Percentiles rank a stretch among this genome's conserved stretches.
Conservation (phyloP, 148 eudicot species). For the Silene uniflora region DNA sequence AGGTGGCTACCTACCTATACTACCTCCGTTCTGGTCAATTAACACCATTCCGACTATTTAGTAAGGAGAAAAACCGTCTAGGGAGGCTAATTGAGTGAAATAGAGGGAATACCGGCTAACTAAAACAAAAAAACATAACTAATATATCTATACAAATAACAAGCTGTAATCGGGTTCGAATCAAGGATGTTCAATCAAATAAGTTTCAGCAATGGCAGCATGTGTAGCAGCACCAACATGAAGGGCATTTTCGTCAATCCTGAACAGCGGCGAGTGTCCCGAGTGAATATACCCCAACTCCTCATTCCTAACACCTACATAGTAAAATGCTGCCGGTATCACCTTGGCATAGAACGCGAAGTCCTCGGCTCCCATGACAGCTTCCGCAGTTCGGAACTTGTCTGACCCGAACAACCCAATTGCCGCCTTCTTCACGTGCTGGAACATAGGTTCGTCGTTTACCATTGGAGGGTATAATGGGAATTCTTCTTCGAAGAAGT, state of each 20-base stretch:
- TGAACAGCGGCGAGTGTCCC: slow-evolving; percentile 71
- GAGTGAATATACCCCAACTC: slow-evolving; percentile 50
- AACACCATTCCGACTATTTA: no score
- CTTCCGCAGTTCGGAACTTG: slow-evolving; percentile 38
- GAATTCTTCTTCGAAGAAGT: slow-evolving; percentile 55
- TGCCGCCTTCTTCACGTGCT: slow-evolving; percentile 50
- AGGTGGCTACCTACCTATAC: no score
- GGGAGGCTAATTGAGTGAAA: no score
- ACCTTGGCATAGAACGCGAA: slow-evolving; percentile 67
- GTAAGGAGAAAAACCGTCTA: no score
- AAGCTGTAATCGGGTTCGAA: neutral
- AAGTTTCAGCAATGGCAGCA: slow-evolving; percentile 76
- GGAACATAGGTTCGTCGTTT: slow-evolving; percentile 55
- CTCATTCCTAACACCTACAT: slow-evolving; percentile 62
- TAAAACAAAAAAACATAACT: no score
- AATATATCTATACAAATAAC: no score
- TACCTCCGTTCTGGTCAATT: no score
- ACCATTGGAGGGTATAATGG: slow-evolving; percentile 68
- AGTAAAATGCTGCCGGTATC: slow-evolving; percentile 65
- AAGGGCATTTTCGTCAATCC: slow-evolving; percentile 63
- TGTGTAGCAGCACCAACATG: slow-evolving; percentile 75
- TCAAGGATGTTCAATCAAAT: slow-evolving; percentile 38
- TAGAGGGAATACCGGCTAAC: no score
- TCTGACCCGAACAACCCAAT: slow-evolving; percentile 44
- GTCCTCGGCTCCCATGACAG: slow-evolving; percentile 84